phyloP scores from a whole-genome alignment of 345 rosid species.

The Diplotaxis tenuifolia region DNA sequence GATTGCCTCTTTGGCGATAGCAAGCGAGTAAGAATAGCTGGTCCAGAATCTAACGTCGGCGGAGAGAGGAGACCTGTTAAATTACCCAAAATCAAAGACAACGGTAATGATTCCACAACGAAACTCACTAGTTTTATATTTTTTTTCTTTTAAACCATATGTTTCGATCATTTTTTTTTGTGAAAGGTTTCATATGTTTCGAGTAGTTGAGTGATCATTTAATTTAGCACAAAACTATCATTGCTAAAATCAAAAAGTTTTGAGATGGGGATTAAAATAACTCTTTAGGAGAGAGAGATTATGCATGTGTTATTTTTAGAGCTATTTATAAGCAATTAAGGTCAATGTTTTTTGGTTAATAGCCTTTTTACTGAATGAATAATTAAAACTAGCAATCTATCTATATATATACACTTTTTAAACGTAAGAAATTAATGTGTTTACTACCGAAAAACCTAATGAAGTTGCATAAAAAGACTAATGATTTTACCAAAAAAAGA shows the following conservation, averaged over 20 bases:
- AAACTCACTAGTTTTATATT: background rate
- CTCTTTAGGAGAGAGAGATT: background rate
- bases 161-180: too few species aligned
- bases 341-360: background rate
- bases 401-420: too few species aligned
- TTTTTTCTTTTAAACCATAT: background rate
- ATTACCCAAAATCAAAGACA: constrained; percentile 8
- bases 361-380: background rate
- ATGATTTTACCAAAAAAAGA: too few species aligned
- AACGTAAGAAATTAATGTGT: too few species aligned
- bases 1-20: constrained; percentile 14
- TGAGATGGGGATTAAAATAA: background rate
- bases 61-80: constrained; percentile 10
- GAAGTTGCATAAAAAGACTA: too few species aligned
- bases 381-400: background rate
- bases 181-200: too few species aligned
- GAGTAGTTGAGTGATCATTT: background rate
- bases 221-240: background rate
- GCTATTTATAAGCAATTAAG: background rate
- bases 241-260: background rate
- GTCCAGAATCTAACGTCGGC: background rate
- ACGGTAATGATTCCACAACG: constrained; percentile 17
- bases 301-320: background rate
- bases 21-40: constrained; percentile 17
- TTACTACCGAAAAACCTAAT: too few species aligned